Evolutionary conservation across 768 basidiomycete genomes (phyloP).

Genomic region (Pleurotus platypus): DNA sequence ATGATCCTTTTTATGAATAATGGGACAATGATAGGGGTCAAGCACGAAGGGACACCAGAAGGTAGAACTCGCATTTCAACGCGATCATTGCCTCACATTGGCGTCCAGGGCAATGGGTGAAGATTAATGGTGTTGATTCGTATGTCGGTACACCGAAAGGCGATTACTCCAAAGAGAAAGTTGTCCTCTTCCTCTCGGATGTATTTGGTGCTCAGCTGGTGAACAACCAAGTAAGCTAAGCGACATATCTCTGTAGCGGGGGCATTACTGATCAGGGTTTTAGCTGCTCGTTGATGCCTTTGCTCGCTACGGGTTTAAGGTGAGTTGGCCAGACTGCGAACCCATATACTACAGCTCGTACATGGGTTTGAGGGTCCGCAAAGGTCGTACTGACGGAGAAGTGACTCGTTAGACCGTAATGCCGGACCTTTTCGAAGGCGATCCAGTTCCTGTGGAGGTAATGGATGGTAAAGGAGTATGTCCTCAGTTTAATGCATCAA

Average conservation of each 20-base stretch:
- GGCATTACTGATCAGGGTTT: neutral
- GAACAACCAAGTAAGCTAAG: conserved; percentile 37
- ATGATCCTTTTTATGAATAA: neutral
- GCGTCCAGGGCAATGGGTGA: conserved; percentile 40
- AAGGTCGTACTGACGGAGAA: too few relatives aligned
- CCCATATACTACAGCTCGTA: neutral
- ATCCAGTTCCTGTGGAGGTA: conserved; percentile 9
- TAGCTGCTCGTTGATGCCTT: conserved; percentile 30
- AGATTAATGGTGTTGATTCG: conserved; percentile 40
- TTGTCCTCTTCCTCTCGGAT: conserved; percentile 51
- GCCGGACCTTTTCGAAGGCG: conserved; percentile 9
- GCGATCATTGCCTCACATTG: conserved; percentile 3
- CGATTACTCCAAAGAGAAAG: conserved; percentile 54
- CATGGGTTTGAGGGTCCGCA: too few relatives aligned
- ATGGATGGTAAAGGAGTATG: conserved; percentile 11
- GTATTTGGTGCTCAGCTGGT: conserved; percentile 44
- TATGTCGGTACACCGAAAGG: conserved; percentile 52
- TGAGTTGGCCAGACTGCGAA: neutral
- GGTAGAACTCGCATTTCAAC: conserved; percentile 24
- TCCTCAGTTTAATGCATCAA: neutral
- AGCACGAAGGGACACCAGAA: conserved; percentile 43
- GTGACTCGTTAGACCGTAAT: conserved; percentile 9
- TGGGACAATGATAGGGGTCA: conserved; percentile 34
- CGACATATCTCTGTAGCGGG: neutral
- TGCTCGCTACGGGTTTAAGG: conserved; percentile 36